These are phyloP conservation scores for Dryadomyces quercus-mongolicae DNA, from an alignment of 2,329 filamentous ascomycete species.

Conservation along the genomic window DNA sequence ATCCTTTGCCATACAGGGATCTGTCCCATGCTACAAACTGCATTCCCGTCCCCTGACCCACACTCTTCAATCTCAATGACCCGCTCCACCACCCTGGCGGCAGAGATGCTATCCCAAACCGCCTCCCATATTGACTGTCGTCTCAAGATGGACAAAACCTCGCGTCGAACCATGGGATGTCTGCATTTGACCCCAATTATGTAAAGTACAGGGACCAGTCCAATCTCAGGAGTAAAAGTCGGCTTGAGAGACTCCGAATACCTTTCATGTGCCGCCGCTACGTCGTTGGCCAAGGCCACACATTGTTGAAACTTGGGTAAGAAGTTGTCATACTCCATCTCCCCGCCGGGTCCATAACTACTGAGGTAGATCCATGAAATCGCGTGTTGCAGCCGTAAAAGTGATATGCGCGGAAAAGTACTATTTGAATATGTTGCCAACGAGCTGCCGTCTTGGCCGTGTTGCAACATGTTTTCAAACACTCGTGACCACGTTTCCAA, in stretches of 20 bases:
- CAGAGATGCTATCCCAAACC: background rate
- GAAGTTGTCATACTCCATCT: background rate
- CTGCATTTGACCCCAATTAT: background rate
- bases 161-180: background rate
- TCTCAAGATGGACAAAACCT: background rate
- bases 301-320: conserved; percentile 1
- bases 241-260: background rate
- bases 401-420: background rate
- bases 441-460: background rate
- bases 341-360: background rate
- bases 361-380: background rate
- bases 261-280: background rate
- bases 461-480: background rate
- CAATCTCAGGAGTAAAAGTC: background rate
- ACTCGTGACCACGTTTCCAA: background rate
- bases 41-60: background rate
- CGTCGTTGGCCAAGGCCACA: background rate
- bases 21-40: background rate
- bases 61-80: background rate
- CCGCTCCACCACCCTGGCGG: background rate
- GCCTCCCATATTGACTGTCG: background rate
- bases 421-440: background rate
- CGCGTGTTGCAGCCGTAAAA: background rate
- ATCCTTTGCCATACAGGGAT: background rate
- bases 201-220: background rate